These are phyloP conservation scores for Fusarium setosum DNA, from an alignment of 2,329 filamentous ascomycete species.

Conservation along the genomic window DNA sequence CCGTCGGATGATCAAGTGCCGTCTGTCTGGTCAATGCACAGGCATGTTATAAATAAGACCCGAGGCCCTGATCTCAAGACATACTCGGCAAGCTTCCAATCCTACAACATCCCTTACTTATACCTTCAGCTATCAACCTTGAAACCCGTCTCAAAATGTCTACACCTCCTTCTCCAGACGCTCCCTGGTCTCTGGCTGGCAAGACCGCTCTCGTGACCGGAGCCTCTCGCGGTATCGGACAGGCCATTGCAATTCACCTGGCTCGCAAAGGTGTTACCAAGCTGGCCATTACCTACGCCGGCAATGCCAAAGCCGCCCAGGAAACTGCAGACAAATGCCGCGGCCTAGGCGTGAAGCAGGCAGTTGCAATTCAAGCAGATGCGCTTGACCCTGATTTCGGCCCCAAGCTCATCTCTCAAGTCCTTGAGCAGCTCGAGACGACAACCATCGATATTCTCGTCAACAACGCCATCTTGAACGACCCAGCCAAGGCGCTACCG, in stretches of 20 bases:
- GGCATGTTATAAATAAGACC: not conserved
- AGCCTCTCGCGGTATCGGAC: conserved; percentile 10
- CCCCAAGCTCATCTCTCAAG: not conserved
- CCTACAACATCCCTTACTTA: not conserved
- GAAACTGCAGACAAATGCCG: not conserved
- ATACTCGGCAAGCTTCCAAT: not conserved
- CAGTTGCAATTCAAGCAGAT: not conserved
- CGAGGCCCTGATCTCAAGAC: not conserved
- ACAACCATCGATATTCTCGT: not conserved
- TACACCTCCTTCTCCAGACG: not conserved
- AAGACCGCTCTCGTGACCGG: conserved; percentile 17
- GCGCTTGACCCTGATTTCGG: not conserved
- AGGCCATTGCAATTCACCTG: conserved; percentile 10
- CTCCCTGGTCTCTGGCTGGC: not conserved
- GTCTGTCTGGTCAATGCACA: not conserved
- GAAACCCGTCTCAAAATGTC: not conserved
- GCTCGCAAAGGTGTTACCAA: conserved; percentile 9
- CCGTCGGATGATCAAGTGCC: not conserved
- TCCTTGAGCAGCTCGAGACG: not conserved
- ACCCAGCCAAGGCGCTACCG: not conserved
- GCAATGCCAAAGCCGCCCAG: not conserved
- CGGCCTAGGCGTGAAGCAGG: not conserved
- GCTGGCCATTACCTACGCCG: not conserved
- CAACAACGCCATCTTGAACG: not conserved
- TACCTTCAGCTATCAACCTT: not conserved